Evolutionary conservation across 805 yeast genomes (phyloP).

Genomic region (Lachancea sp.): DNA sequence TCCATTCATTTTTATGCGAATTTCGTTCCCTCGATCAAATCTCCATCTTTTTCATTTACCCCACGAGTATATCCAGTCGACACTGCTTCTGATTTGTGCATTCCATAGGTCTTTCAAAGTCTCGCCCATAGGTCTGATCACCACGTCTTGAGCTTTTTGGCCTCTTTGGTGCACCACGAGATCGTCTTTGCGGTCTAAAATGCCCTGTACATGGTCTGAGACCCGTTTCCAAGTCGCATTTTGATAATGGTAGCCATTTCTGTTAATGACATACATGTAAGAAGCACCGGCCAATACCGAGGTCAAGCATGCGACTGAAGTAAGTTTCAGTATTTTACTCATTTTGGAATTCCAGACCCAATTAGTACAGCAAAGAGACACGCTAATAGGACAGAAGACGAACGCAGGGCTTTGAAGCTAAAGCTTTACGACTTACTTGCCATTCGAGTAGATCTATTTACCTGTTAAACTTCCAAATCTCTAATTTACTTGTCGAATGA

Average conservation of each 20-base stretch:
- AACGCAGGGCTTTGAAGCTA: too few relatives aligned
- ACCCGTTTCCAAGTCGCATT: conserved; percentile 19
- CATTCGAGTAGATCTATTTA: too few relatives aligned
- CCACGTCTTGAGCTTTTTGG: conserved; percentile 13
- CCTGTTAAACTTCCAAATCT: too few relatives aligned
- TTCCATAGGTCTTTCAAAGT: conserved; percentile 31
- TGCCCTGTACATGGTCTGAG: conserved; percentile 18
- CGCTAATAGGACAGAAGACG: too few relatives aligned
- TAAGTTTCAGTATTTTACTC: conserved; percentile 21
- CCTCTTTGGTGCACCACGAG: conserved; percentile 13
- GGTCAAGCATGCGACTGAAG: conserved; percentile 17
- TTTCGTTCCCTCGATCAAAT: too few relatives aligned
- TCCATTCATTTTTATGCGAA: too few relatives aligned
- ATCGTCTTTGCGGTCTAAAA: conserved; percentile 20
- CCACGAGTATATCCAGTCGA: conserved; percentile 24
- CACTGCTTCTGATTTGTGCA: conserved; percentile 22
- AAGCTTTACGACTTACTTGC: too few relatives aligned
- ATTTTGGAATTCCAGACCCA: too few relatives aligned
- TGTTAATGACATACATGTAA: conserved; percentile 20
- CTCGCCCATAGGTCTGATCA: conserved; percentile 20
- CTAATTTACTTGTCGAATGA: too few relatives aligned
- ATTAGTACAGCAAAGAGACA: too few relatives aligned
- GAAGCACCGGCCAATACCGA: conserved; percentile 20
- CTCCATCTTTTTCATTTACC: conserved; percentile 13
- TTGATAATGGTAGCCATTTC: conserved; percentile 22